These are phyloP conservation scores for Paratinospora sagittata DNA, from an alignment of 164 flowering plant genomes.

Conservation along the genomic window DNA sequence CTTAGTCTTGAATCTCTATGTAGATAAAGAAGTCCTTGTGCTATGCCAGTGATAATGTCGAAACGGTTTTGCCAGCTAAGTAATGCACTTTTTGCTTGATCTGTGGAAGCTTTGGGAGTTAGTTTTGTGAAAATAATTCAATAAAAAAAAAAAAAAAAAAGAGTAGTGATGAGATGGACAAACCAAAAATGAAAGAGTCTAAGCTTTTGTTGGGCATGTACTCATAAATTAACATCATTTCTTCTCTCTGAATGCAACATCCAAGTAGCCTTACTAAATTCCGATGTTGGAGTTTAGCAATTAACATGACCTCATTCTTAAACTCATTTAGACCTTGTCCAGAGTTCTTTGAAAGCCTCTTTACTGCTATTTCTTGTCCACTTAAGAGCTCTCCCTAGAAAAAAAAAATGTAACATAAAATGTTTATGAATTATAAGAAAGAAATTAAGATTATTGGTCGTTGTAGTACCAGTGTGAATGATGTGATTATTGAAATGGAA, in stretches of 20 bases:
- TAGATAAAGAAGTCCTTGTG: slow-evolving; percentile 10
- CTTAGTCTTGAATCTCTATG: slow-evolving; percentile 8
- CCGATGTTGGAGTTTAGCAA: slow-evolving; percentile 7
- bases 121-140: background rate
- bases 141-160: too few species aligned
- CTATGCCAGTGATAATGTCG: background rate
- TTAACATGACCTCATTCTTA: slow-evolving; percentile 4
- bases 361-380: slow-evolving; percentile 9
- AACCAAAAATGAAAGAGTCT: slow-evolving; percentile 5
- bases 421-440: background rate
- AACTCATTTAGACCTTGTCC: slow-evolving; percentile 2
- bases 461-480: too few species aligned
- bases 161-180: background rate
- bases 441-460: too few species aligned
- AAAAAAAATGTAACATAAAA: background rate
- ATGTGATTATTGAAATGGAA: too few species aligned
- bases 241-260: slow-evolving; percentile 1
- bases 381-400: background rate
- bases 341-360: slow-evolving; percentile 4
- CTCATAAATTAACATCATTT: slow-evolving; percentile 5
- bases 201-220: slow-evolving; percentile 7
- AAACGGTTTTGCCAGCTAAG: slow-evolving; percentile 3
- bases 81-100: slow-evolving; percentile 3
- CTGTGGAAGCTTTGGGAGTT: background rate
- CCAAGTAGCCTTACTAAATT: slow-evolving; percentile 5